phyloP scores from a whole-genome alignment of 495 filamentous ascomycete genomes.

The Penicillium goetzii region DNA sequence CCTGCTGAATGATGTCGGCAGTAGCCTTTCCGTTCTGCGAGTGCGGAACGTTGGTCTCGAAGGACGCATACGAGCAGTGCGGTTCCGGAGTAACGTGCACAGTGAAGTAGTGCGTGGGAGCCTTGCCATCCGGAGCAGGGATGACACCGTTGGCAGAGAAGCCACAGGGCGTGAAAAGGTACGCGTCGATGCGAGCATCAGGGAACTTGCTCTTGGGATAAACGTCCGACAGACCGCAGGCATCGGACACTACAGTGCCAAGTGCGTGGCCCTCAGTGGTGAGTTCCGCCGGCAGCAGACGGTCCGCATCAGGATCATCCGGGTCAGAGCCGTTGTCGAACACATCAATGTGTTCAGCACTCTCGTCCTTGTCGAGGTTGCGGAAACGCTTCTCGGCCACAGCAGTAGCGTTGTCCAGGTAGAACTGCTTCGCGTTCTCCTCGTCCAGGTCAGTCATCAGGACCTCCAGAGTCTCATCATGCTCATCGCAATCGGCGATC shows the following conservation, averaged over 20 bases:
- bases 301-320: conserved; percentile 59
- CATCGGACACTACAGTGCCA: conserved; percentile 89
- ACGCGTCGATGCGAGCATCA: conserved; percentile 92
- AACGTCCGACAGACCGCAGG: conserved; percentile 85
- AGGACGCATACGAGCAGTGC: conserved; percentile 97
- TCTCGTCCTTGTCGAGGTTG: conserved; percentile 43
- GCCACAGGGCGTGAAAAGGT: conserved; percentile 95
- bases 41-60: conserved; percentile 98
- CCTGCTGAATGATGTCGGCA: conserved; percentile 87
- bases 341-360: conserved; percentile 63
- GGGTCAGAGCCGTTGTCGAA: conserved; percentile 78
- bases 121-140: conserved; percentile 69
- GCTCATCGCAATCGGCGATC: conserved; percentile 48
- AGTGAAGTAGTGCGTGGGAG: conserved; percentile 90
- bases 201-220: conserved; percentile 88
- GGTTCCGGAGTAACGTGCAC: conserved; percentile 99
- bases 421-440: conserved; percentile 94
- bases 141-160: conserved; percentile 98
- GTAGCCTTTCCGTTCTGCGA: conserved; percentile 86
- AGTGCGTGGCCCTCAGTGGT: conserved; percentile 94
- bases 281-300: conserved; percentile 67
- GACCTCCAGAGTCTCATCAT: conserved; percentile 94
- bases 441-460: conserved; percentile 97
- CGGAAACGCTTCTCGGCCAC: conserved; percentile 80
- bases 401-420: conserved; percentile 87